Percentiles rank a stretch among this genome's conserved stretches.
Conservation (phyloP, 208 protist genomes). For the Wallacemonas rigidus region DNA sequence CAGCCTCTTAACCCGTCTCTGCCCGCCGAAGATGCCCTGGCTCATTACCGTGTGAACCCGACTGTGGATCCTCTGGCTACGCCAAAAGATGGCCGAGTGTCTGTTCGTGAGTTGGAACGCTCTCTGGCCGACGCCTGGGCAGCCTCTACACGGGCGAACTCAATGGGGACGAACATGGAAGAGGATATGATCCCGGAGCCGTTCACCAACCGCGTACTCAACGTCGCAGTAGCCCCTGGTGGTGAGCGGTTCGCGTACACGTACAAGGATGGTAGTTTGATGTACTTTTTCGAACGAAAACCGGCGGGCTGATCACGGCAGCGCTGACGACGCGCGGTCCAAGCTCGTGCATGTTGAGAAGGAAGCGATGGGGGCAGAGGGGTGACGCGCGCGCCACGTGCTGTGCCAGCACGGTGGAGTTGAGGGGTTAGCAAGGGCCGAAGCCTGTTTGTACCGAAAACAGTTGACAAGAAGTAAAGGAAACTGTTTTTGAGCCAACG, state of each 20-base stretch:
- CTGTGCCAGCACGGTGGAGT: too few relatives aligned
- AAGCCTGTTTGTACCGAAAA: too few relatives aligned
- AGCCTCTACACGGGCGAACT: background rate
- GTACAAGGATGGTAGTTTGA: conserved; percentile 64
- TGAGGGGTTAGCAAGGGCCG: too few relatives aligned
- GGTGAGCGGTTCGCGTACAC: conserved; percentile 81
- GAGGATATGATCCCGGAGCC: conserved; percentile 59
- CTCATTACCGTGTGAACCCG: conserved; percentile 75
- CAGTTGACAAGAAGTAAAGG: too few relatives aligned
- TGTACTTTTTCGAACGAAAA: conserved; percentile 80
- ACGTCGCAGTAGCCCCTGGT: conserved; percentile 73
- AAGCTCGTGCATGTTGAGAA: too few relatives aligned
- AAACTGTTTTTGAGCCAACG: too few relatives aligned
- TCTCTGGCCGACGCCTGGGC: conserved; percentile 50
- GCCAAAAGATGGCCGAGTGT: conserved; percentile 28
- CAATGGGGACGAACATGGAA: conserved; percentile 3
- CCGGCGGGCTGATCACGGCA: background rate
- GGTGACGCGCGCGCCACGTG: too few relatives aligned
- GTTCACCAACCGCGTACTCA: conserved; percentile 78
- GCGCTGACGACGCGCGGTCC: background rate
- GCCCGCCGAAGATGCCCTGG: conserved; percentile 30
- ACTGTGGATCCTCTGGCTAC: conserved; percentile 30
- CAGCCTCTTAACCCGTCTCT: conserved; percentile 59
- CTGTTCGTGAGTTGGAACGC: conserved; percentile 48
- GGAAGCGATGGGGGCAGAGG: too few relatives aligned